A percentile compares a stretch with the other conserved stretches of the same genome.
Evolutionary conservation across 345 rosid species (phyloP).

Genomic region (Pistacia integerrima): DNA sequence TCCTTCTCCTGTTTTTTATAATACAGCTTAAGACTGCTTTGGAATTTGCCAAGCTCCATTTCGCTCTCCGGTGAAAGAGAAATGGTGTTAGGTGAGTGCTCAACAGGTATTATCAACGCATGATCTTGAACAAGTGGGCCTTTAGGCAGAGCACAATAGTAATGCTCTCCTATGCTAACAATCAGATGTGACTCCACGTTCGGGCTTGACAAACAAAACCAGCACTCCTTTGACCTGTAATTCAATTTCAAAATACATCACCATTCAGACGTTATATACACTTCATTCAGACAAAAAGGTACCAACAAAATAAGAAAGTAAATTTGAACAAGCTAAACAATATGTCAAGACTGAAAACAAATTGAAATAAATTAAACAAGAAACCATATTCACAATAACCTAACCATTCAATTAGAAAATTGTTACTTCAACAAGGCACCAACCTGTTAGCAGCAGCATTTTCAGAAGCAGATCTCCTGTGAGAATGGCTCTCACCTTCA

Average conservation of each 20-base stretch:
- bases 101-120: constrained; percentile 66
- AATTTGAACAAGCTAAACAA: background rate
- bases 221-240: constrained; percentile 77
- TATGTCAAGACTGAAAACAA: background rate
- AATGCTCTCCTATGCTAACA: constrained; percentile 72
- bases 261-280: constrained; percentile 22
- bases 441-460: constrained; percentile 56
- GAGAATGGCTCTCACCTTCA: constrained; percentile 48
- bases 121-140: constrained; percentile 84
- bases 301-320: constrained; percentile 2
- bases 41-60: constrained; percentile 63
- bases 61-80: constrained; percentile 54
- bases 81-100: constrained; percentile 75
- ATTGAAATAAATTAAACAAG: constrained; percentile 10
- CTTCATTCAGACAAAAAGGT: background rate
- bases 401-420: constrained; percentile 1
- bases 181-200: constrained; percentile 75
- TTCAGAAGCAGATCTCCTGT: constrained; percentile 50
- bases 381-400: constrained; percentile 10
- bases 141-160: constrained; percentile 84
- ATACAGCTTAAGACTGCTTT: constrained; percentile 62
- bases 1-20: constrained; percentile 64
- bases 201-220: constrained; percentile 92
- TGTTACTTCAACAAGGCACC: constrained; percentile 10
- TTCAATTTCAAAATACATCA: constrained; percentile 25